Evolutionary conservation across 2,329 filamentous ascomycete species (phyloP).

Genomic region (Pestalotiopsis sp.): DNA sequence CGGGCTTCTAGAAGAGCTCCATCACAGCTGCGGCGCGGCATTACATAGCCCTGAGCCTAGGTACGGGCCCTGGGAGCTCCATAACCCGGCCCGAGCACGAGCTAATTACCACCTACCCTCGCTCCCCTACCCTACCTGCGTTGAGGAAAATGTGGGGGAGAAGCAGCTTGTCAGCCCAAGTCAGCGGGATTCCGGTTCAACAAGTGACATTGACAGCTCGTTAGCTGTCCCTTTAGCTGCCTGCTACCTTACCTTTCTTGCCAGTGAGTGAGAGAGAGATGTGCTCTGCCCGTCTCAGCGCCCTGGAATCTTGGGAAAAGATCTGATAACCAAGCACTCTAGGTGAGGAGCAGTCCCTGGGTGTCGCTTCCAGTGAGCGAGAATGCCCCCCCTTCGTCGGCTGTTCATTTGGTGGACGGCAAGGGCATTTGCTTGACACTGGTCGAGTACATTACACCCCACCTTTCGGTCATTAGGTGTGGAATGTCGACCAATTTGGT

Average conservation of each 20-base stretch:
- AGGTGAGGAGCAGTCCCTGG: not conserved
- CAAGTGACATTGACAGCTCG: not conserved
- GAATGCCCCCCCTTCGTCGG: not conserved
- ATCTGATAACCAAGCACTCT: not conserved
- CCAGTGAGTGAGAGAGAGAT: not conserved
- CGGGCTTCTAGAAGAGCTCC: not conserved
- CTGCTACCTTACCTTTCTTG: not conserved
- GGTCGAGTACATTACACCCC: slow-evolving; percentile 4
- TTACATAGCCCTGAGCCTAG: not conserved
- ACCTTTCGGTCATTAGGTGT: slow-evolving; percentile 2
- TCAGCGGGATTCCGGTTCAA: not conserved
- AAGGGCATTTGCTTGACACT: not conserved
- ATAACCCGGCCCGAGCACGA: not conserved
- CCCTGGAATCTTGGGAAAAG: not conserved
- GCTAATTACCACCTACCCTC: not conserved
- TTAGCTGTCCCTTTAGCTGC: not conserved
- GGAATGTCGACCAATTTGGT: slow-evolving; percentile 27
- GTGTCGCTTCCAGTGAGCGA: not conserved
- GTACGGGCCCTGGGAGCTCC: not conserved
- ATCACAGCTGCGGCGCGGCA: not conserved
- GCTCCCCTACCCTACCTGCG: not conserved
- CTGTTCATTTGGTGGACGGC: not conserved
- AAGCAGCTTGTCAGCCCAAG: not conserved
- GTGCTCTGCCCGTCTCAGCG: not conserved
- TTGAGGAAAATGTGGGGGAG: not conserved